Evolutionary conservation across 129 eudicot species (phyloP).

Genomic region (Helianthus annuus): DNA sequence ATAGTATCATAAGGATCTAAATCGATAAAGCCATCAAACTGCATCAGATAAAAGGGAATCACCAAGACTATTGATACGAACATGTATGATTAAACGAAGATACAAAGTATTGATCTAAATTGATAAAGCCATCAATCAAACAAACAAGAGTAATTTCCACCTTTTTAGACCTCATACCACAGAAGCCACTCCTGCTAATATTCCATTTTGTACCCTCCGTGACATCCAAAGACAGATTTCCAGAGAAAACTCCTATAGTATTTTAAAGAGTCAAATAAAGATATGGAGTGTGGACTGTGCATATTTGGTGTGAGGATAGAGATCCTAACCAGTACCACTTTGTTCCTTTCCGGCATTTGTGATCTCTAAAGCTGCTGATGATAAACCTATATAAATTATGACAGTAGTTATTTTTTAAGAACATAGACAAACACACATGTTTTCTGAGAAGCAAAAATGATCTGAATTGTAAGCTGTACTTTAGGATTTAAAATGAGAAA

Average conservation of each 20-base stretch:
- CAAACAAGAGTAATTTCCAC: slow-evolving; percentile 26
- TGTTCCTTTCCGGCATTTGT: slow-evolving; percentile 55
- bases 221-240: slow-evolving; percentile 83
- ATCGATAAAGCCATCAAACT: slow-evolving; percentile 98
- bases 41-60: slow-evolving; percentile 27
- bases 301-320: too few species aligned
- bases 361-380: slow-evolving; percentile 97
- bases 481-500: too few species aligned
- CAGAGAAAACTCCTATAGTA: slow-evolving; percentile 72
- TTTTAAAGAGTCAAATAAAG: too few species aligned
- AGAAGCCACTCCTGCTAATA: slow-evolving; percentile 88
- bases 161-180: slow-evolving; percentile 99
- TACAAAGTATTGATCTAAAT: background rate
- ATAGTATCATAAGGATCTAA: slow-evolving; percentile 87
- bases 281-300: too few species aligned
- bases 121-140: background rate
- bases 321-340: slow-evolving; percentile 50
- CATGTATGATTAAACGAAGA: background rate
- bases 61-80: slow-evolving; percentile 1
- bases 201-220: slow-evolving; percentile 77
- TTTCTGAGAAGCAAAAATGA: too few species aligned
- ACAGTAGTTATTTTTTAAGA: too few species aligned
- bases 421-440: too few species aligned
- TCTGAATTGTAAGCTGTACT: too few species aligned
- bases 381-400: slow-evolving; percentile 41